These are phyloP conservation scores for Verruconis gallopava DNA, from an alignment of 2,329 filamentous ascomycete genomes.

Conservation along the genomic window DNA sequence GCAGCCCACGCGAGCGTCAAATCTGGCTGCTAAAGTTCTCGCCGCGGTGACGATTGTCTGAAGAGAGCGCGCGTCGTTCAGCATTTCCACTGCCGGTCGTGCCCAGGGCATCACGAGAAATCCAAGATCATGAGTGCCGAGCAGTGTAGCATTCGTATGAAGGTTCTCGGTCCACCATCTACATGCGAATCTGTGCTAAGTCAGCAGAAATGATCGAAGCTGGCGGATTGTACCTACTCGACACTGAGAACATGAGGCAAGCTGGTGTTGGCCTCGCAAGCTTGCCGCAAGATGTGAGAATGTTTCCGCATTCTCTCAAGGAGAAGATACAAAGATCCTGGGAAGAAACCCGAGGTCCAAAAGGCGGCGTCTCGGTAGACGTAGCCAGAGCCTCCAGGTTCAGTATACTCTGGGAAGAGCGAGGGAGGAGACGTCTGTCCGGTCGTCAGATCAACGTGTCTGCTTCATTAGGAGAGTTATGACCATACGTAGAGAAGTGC, in stretches of 20 bases:
- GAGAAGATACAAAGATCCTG: slow-evolving; percentile 31
- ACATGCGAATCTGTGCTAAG: slow-evolving; percentile 17
- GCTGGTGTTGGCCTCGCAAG: slow-evolving; percentile 7
- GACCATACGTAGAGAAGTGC: background rate
- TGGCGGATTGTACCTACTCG: slow-evolving; percentile 13
- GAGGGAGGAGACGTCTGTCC: slow-evolving; percentile 10
- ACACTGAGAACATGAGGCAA: background rate
- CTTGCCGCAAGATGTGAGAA: slow-evolving; percentile 12
- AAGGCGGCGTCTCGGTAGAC: slow-evolving; percentile 29
- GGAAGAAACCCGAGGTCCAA: slow-evolving; percentile 39
- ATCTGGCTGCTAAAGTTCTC: slow-evolving; percentile 26
- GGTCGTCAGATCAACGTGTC: background rate
- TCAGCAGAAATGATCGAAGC: too few species aligned
- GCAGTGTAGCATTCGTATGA: slow-evolving; percentile 23
- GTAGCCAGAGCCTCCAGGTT: slow-evolving; percentile 25
- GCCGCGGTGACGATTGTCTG: slow-evolving; percentile 24
- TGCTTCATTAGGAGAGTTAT: background rate
- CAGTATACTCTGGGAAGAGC: slow-evolving; percentile 27
- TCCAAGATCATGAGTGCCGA: slow-evolving; percentile 30
- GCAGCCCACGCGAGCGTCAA: slow-evolving; percentile 21
- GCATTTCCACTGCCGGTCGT: slow-evolving; percentile 26
- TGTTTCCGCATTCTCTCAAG: slow-evolving; percentile 24
- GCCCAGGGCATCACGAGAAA: slow-evolving; percentile 33
- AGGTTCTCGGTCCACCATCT: slow-evolving; percentile 31
- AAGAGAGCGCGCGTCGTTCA: slow-evolving; percentile 24